Conservation (phyloP, 805 yeast species). For the Priceomyces medius region DNA sequence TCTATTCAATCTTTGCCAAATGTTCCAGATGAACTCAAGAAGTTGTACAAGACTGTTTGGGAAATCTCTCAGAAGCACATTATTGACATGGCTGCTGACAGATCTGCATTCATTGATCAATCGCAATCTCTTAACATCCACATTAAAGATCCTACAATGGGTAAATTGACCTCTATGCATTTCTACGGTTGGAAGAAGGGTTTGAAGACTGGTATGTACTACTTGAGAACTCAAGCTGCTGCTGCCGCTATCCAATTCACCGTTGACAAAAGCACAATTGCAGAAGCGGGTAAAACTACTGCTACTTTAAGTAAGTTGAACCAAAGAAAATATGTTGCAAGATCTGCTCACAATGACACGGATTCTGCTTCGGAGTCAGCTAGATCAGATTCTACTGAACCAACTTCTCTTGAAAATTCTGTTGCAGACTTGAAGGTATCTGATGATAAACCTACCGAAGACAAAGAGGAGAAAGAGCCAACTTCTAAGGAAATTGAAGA, state of each 20-base stretch:
- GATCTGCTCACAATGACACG: constrained; percentile 15
- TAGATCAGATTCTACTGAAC: constrained; percentile 36
- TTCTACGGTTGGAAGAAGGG: constrained; percentile 99
- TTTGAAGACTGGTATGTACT: constrained; percentile 97
- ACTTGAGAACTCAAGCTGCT: constrained; percentile 96
- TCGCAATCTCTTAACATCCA: constrained; percentile 91
- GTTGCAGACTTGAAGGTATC: constrained; percentile 44
- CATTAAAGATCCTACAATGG: constrained; percentile 88
- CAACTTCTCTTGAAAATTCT: constrained; percentile 45
- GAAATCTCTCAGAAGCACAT: constrained; percentile 58
- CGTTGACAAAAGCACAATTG: constrained; percentile 45
- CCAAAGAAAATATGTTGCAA: constrained; percentile 36
- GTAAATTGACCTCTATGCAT: constrained; percentile 96
- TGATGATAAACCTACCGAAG: constrained; percentile 17
- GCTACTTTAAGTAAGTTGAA: constrained; percentile 40
- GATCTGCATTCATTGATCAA: constrained; percentile 84
- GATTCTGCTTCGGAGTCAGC: constrained; percentile 18
- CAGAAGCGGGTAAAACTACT: constrained; percentile 36
- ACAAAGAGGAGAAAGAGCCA: constrained; percentile 10
- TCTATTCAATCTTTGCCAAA: constrained; percentile 56
- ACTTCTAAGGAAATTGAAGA: constrained; percentile 18
- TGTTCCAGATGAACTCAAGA: constrained; percentile 54
- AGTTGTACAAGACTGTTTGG: constrained; percentile 60
- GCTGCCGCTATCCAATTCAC: constrained; percentile 92
- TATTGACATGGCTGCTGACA: constrained; percentile 66